Conservation (phyloP, 805 yeast genomes). For the Myxozyma melibiosi region DNA sequence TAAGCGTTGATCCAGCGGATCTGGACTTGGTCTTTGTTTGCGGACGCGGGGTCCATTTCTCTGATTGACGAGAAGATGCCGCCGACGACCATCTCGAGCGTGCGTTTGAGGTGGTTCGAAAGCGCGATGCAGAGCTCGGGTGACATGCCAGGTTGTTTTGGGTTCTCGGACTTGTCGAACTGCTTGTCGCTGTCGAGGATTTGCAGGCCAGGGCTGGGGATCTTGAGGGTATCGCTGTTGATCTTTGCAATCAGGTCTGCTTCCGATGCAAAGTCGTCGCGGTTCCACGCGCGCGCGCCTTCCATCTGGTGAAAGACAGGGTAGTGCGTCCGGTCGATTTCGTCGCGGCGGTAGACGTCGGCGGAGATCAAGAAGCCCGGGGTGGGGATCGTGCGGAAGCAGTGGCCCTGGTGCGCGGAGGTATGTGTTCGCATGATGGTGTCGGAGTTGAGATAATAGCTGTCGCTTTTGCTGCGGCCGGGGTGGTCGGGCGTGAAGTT, state of each 20-base stretch:
- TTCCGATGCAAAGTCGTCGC: conserved; percentile 44
- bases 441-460: conserved; percentile 80
- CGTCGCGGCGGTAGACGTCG: conserved; percentile 94
- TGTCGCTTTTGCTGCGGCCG: conserved; percentile 88
- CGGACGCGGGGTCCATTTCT: conserved; percentile 59
- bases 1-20: conserved; percentile 94
- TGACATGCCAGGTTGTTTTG: conserved; percentile 78
- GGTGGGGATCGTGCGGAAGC: conserved; percentile 59
- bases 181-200: conserved; percentile 75
- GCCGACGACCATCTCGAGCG: conserved; percentile 79
- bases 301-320: conserved; percentile 98
- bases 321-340: conserved; percentile 92
- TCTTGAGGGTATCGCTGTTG: conserved; percentile 58
- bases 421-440: conserved; percentile 88
- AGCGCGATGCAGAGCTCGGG: conserved; percentile 68
- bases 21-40: conserved; percentile 57
- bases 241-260: conserved; percentile 50
- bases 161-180: conserved; percentile 59
- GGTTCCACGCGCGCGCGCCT: conserved; percentile 86
- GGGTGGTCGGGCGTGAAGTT: conserved; percentile 94
- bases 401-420: conserved; percentile 82
- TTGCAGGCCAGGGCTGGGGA: conserved; percentile 67
- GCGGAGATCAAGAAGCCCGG: conserved; percentile 94
- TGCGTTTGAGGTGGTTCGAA: conserved; percentile 77
- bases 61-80: conserved; percentile 77